These are phyloP conservation scores for Aphanomyces cochlioides DNA, from an alignment of 352 stramenopile genomes.

Conservation along the genomic window DNA sequence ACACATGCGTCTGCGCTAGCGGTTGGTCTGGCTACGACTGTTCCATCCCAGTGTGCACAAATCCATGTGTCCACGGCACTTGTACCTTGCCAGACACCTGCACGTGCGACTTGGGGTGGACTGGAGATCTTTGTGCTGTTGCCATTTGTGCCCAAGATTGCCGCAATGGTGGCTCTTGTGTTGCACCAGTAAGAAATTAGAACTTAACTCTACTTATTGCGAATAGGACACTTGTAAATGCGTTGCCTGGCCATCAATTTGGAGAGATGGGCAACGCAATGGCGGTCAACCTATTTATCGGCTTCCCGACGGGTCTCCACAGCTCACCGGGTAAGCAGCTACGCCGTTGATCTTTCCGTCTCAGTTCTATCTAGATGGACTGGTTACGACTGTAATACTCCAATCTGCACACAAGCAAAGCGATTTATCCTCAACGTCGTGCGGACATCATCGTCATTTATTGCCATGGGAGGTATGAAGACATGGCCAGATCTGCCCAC, in stretches of 20 bases:
- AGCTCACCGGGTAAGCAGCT: constrained; percentile 78
- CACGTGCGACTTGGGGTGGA: constrained; percentile 90
- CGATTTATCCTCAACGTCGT: constrained; percentile 88
- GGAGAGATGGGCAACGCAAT: constrained; percentile 86
- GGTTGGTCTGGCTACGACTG: constrained; percentile 83
- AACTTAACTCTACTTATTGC: constrained; percentile 13
- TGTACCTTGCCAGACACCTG: constrained; percentile 91
- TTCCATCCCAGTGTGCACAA: constrained; percentile 62
- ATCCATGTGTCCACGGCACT: constrained; percentile 81
- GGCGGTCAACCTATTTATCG: constrained; percentile 89
- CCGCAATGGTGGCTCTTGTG: constrained; percentile 70
- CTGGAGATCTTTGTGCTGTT: constrained; percentile 78
- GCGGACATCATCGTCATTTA: constrained; percentile 36
- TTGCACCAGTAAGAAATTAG: constrained; percentile 38
- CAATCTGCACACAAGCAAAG: constrained; percentile 93
- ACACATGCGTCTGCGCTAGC: constrained; percentile 71
- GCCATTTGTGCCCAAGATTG: constrained; percentile 91
- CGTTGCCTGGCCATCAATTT: constrained; percentile 83
- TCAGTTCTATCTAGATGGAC: constrained; percentile 55
- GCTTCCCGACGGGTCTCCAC: constrained; percentile 85
- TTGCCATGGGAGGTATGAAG: constrained; percentile 46
- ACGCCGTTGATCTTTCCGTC: neutral
- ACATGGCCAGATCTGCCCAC: too few relatives aligned
- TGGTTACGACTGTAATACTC: constrained; percentile 95
- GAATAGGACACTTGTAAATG: constrained; percentile 85